Evolutionary conservation across 2,329 filamentous ascomycete genomes (phyloP), one percentile per base, ranked within the genome.

Genomic region (Pseudogymnoascus sp.): DNA sequence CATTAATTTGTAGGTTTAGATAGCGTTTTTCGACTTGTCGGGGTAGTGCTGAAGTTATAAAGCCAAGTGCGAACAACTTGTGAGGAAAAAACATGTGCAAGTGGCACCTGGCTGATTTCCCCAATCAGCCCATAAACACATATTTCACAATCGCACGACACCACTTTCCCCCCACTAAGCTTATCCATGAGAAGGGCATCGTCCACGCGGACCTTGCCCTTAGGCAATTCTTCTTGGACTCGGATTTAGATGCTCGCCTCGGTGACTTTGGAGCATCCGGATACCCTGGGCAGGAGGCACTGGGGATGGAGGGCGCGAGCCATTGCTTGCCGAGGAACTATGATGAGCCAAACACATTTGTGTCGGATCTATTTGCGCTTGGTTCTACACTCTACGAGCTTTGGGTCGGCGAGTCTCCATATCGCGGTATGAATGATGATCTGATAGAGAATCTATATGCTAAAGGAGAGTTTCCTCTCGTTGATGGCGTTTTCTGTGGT

Each of bases 321-420:
- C 38, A 42, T 21, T 21, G 0, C 16, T 42, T 42, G 38, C 38
- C 38, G n/a, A 18, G 38, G n/a, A 21, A 42, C n/a, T 8, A 8
- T 3, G 38, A 42, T 21, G 38, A 21, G 1, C 38, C 8, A 42
- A 42, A 21, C 38, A 42, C 38, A 11, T 18, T 42, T 21, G 2
- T 11, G 38, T 21, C 38, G 3, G 59, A 60, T 42, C n/a, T 60
- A 16, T 60, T 60, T 38, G 31, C 59, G 23, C 59, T 60, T 33
- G 59, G 59, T n/a, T 60, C 59, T 21, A 60, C 59, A 14, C 37
- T 60, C 21, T 31, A 60, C 37, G 59, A 60, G 59, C 16, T 42
- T 11, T 8, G 16, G 7, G 3, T 21, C 16, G 38, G 38, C 16
- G 8, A 42, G 8, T 4, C 16, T 18, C 38, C 38, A 18, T 42